Base-by-base conservation (phyloP, 2,329 filamentous ascomycete species). In the Ophiostoma quercus region DNA sequence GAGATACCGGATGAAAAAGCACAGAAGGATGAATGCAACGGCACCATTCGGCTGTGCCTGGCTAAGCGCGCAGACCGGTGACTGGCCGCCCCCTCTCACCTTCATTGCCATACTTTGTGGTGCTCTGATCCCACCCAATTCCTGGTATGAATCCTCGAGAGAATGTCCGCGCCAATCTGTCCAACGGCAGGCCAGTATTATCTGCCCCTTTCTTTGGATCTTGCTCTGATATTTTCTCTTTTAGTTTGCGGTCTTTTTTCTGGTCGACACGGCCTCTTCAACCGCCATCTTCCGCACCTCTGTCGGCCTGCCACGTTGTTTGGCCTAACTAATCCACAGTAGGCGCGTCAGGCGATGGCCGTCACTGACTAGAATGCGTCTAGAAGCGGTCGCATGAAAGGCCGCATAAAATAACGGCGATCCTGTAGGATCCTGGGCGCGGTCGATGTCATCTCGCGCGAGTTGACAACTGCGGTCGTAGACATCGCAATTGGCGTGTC, bases 371-470 rank as follows among this genome's bases (percentile, higher is more conserved):
- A 22, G n/a, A 57, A 12, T 4, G 51, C 43, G 43, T 47, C 43
- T 47, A 47, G 43, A n/a, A 47, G 16, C 51, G 51, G 51, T 1
- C 22, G 51, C 51, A 57, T 57, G 16, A 25, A 22, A 25, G 51
- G 51, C 51, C 51, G 51, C 51, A 57, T 57, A 8, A 25, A 57
- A 57, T 57, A 57, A 14, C 51, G n/a, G 51, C 51, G n/a, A 57
- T 57, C 51, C 51, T 57, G 51, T 57, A 25, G 51, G 51, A 57
- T 57, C n/a, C 9, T 57, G 51, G 51, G 9, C 22, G 22, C 7
- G 43, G 43, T 47, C 16, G 43, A 47, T 47, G 43, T 6, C 16
- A 47, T 47, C 43, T 47, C 43, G 19, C 51, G 9, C 16, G 8
- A 57, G 22, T 14, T 12, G 16, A 22, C 3, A 25, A 29, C n/a